These are phyloP conservation scores for Lolium perenne DNA, from an alignment of 176 grass and related monocot species.

Conservation along the genomic window DNA sequence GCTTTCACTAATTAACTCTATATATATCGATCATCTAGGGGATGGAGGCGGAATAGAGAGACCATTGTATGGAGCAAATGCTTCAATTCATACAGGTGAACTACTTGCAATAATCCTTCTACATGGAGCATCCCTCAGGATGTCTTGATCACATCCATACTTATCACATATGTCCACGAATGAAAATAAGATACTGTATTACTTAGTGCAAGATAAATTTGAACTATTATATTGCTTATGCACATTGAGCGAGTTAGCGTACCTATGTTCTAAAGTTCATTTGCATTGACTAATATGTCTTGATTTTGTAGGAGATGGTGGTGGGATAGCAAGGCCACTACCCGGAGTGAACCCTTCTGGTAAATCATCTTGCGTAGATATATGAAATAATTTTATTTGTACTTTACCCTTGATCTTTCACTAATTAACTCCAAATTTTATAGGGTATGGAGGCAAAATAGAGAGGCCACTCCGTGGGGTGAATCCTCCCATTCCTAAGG, in stretches of 20 bases:
- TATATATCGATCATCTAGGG: neutral
- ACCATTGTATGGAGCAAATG: neutral
- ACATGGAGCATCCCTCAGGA: neutral
- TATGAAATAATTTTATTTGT: neutral
- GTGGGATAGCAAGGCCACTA: neutral
- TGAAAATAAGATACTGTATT: neutral
- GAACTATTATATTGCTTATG: neutral
- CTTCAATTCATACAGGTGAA: neutral
- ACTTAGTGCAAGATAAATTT: too few species aligned
- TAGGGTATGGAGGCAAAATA: neutral
- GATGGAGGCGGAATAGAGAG: neutral
- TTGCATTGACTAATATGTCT: neutral
- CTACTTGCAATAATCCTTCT: neutral
- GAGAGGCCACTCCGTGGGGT: neutral
- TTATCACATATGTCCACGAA: neutral
- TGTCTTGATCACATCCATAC: neutral
- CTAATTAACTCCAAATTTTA: neutral
- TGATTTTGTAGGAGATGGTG: neutral
- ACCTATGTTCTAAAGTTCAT: neutral
- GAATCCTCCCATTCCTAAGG: neutral
- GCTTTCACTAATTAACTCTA: neutral
- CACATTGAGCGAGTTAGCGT: too few species aligned
- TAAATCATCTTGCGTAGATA: neutral
- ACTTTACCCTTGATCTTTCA: neutral
- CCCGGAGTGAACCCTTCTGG: neutral